Percentiles rank a stretch among this genome's conserved stretches.
Evolutionary conservation across 306 rosid genomes (phyloP).

Genomic region (Hippophae gyantsensis): DNA sequence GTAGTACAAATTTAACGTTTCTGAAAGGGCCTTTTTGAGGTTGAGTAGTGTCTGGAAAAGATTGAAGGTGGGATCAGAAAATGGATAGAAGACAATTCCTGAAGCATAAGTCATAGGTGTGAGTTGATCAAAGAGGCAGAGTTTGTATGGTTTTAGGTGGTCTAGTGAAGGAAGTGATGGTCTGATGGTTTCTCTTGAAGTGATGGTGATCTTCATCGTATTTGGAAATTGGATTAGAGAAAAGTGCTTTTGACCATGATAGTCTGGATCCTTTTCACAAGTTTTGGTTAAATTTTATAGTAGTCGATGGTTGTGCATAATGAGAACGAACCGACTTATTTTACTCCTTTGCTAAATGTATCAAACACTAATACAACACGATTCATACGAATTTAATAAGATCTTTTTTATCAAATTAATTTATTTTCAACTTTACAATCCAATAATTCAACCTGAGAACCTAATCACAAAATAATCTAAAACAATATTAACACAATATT

Average conservation of each 20-base stretch:
- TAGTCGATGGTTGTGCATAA: too few species aligned
- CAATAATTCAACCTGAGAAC: too few species aligned
- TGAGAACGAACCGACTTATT: too few species aligned
- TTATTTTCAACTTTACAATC: too few species aligned
- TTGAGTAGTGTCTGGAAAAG: slow-evolving; percentile 10
- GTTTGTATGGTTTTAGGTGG: slow-evolving; percentile 16
- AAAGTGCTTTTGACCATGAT: neutral
- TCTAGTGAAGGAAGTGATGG: slow-evolving; percentile 20
- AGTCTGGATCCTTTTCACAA: too few species aligned
- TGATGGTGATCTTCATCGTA: slow-evolving; percentile 29
- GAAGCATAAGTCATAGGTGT: slow-evolving; percentile 19
- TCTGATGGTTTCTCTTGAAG: slow-evolving; percentile 33
- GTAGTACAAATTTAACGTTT: slow-evolving; percentile 38
- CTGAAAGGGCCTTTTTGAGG: slow-evolving; percentile 35
- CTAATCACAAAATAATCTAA: too few species aligned
- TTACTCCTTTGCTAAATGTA: too few species aligned
- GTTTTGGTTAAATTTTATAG: too few species aligned
- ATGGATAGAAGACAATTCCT: slow-evolving; percentile 13
- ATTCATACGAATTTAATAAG: too few species aligned
- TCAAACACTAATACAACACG: too few species aligned
- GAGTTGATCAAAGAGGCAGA: slow-evolving; percentile 25
- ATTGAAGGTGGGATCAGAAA: neutral
- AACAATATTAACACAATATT: too few species aligned
- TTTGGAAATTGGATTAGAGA: neutral
- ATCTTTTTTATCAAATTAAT: too few species aligned